These are phyloP conservation scores for Pseudozyma tsukubaensis DNA, from an alignment of 1,284 basidiomycete species.

Conservation along the genomic window DNA sequence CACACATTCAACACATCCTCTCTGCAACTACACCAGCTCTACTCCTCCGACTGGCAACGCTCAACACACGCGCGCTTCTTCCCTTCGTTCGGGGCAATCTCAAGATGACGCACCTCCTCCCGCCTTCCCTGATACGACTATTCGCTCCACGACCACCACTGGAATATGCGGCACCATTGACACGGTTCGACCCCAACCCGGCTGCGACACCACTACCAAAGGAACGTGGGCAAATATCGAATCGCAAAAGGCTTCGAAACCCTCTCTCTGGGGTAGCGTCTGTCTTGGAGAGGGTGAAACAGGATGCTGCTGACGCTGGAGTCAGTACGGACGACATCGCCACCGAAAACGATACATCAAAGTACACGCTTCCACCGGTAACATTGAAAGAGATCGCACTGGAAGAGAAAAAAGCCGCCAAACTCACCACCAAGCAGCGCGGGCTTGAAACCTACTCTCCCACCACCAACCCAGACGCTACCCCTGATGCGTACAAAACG, in stretches of 20 bases:
- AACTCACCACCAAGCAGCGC: constrained; percentile 22
- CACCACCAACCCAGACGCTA: constrained; percentile 87
- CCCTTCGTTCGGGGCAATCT: background rate
- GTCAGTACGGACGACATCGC: constrained; percentile 60
- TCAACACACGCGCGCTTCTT: too few relatives aligned
- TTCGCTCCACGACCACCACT: constrained; percentile 63
- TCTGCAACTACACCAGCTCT: too few relatives aligned
- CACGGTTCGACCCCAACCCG: constrained; percentile 49
- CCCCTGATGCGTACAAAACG: constrained; percentile 98
- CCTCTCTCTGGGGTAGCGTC: constrained; percentile 61
- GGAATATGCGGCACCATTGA: constrained; percentile 47
- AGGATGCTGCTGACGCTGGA: constrained; percentile 59
- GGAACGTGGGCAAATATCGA: constrained; percentile 13
- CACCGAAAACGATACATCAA: constrained; percentile 25
- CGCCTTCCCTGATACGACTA: constrained; percentile 63
- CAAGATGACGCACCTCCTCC: constrained; percentile 66
- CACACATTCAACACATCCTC: too few relatives aligned
- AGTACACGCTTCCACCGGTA: background rate
- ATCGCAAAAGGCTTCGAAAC: constrained; percentile 26
- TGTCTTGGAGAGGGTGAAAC: constrained; percentile 58
- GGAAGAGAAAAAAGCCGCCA: constrained; percentile 27
- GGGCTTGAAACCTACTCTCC: constrained; percentile 76
- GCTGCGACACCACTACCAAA: constrained; percentile 35
- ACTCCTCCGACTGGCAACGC: too few relatives aligned
- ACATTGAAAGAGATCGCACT: constrained; percentile 1